Evolutionary conservation across 306 rosid species (phyloP).

Genomic region (Dalbergia oliveri): DNA sequence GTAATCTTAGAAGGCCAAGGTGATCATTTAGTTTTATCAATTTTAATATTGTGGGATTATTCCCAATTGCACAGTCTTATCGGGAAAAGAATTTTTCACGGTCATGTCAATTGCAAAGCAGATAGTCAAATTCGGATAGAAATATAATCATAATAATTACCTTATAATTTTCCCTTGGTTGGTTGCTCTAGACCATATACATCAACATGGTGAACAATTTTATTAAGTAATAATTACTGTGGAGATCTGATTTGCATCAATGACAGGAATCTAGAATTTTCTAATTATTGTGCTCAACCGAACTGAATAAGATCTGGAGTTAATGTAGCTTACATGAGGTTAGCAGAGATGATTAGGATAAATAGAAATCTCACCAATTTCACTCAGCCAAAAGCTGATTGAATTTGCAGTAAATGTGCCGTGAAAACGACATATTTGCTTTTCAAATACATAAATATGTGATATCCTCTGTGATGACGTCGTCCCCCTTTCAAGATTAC

Average conservation of each 20-base stretch:
- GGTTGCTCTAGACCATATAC: slow-evolving; percentile 4
- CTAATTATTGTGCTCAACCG: slow-evolving; percentile 46
- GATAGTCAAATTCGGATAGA: slow-evolving; percentile 14
- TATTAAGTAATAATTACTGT: slow-evolving; percentile 36
- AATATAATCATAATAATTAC: slow-evolving; percentile 44
- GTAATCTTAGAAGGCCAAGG: slow-evolving; percentile 6
- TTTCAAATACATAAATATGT: slow-evolving; percentile 18
- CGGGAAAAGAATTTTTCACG: not conserved
- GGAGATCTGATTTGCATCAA: slow-evolving; percentile 17
- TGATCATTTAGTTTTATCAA: slow-evolving; percentile 16
- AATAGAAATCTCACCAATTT: slow-evolving; percentile 33
- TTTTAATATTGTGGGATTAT: not conserved
- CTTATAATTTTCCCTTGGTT: slow-evolving; percentile 26
- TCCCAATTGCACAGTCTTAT: not conserved
- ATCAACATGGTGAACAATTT: slow-evolving; percentile 12
- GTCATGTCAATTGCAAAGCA: not conserved
- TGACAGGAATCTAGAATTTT: slow-evolving; percentile 44
- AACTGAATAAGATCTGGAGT: slow-evolving; percentile 41
- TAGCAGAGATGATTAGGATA: slow-evolving; percentile 33
- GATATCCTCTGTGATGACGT: slow-evolving; percentile 16
- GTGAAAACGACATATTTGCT: slow-evolving; percentile 46
- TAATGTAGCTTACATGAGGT: slow-evolving; percentile 50
- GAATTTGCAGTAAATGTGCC: slow-evolving; percentile 35
- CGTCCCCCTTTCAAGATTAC: slow-evolving; percentile 44
- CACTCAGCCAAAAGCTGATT: slow-evolving; percentile 28